Percentiles rank a stretch among this genome's conserved stretches.
Conservation (phyloP, 2,329 filamentous ascomycete species). For the Polychaeton citri region DNA sequence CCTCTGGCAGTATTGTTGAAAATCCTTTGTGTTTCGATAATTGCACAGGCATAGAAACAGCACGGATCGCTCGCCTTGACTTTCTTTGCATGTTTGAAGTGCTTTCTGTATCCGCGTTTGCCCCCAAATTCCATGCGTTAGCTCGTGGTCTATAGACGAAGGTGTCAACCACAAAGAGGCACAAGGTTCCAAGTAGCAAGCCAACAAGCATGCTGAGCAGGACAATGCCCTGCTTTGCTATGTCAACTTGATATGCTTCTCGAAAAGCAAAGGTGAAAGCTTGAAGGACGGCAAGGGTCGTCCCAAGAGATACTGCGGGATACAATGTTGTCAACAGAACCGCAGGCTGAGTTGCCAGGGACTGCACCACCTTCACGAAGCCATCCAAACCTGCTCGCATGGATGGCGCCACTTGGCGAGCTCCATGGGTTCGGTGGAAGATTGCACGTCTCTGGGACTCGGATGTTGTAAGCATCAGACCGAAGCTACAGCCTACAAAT, state of each 20-base stretch:
- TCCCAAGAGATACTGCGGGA: conserved; percentile 2
- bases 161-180: conserved; percentile 19
- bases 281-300: conserved; percentile 10
- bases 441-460: conserved; percentile 42
- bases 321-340: conserved; percentile 9
- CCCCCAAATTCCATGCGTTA: conserved; percentile 5
- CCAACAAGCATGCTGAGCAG: conserved; percentile 23
- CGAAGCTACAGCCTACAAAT: conserved; percentile 19
- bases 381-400: conserved; percentile 13
- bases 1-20: too few species aligned
- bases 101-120: too few species aligned
- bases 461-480: conserved; percentile 26
- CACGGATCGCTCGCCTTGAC: too few species aligned
- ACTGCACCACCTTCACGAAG: conserved; percentile 11
- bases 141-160: conserved; percentile 10
- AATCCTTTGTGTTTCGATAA: too few species aligned
- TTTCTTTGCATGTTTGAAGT: background rate
- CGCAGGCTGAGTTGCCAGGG: conserved; percentile 17
- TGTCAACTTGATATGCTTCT: conserved; percentile 18
- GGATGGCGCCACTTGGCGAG: conserved; percentile 2
- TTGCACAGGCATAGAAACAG: too few species aligned
- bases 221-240: conserved; percentile 18
- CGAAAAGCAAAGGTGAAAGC: conserved; percentile 10
- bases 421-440: conserved; percentile 15
- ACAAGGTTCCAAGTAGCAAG: conserved; percentile 13